phyloP scores from a whole-genome alignment of 345 rosid genomes.

The Pistacia integerrima region DNA sequence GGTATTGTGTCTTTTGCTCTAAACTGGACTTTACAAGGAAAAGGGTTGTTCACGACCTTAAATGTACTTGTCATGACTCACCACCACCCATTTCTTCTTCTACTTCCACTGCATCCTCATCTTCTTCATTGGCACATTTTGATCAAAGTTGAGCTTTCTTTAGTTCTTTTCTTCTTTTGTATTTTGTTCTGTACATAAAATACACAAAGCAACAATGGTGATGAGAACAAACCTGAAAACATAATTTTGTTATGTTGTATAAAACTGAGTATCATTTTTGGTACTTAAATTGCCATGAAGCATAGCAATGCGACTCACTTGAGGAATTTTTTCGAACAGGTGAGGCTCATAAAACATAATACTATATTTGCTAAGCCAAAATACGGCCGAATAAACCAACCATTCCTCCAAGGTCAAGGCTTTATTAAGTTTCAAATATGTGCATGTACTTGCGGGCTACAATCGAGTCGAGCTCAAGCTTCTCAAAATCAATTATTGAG shows the following conservation, averaged over 20 bases:
- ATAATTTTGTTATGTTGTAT: constrained; percentile 3
- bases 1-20: constrained; percentile 64
- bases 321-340: constrained; percentile 8
- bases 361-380: too few species aligned
- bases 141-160: constrained; percentile 7
- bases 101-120: constrained; percentile 33
- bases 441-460: too few species aligned
- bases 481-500: too few species aligned
- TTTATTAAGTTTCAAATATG: too few species aligned
- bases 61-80: constrained; percentile 46
- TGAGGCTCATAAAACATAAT: not conserved
- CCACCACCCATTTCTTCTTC: constrained; percentile 44
- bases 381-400: too few species aligned
- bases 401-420: too few species aligned
- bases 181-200: constrained; percentile 29
- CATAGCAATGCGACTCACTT: not conserved
- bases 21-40: constrained; percentile 50
- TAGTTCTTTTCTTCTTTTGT: constrained; percentile 3
- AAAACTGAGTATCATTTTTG: not conserved
- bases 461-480: too few species aligned
- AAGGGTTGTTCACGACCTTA: constrained; percentile 45
- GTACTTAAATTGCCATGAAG: not conserved
- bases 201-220: constrained; percentile 17
- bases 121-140: constrained; percentile 30
- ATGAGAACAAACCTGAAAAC: constrained; percentile 3